Percentiles rank a stretch among this genome's conserved stretches.
phyloP scores from a whole-genome alignment of 306 rosid genomes.

The Bauhinia variegata region DNA sequence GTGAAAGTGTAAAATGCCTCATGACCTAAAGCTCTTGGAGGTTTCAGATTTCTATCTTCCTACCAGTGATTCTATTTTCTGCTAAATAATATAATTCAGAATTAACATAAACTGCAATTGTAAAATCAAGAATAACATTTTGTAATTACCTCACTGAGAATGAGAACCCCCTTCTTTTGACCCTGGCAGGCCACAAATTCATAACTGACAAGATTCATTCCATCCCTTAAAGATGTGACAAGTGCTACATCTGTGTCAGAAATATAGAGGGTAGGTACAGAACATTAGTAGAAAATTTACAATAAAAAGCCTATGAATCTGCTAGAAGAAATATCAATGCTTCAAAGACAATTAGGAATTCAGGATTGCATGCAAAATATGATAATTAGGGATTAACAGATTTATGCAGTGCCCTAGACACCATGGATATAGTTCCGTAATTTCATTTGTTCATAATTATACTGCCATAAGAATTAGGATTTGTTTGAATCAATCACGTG shows the following conservation, averaged over 20 bases:
- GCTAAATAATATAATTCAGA: slow-evolving; percentile 2
- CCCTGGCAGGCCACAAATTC: slow-evolving; percentile 94
- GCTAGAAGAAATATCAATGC: slow-evolving; percentile 8
- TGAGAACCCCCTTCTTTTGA: slow-evolving; percentile 81
- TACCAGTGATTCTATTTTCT: slow-evolving; percentile 7
- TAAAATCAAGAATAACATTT: slow-evolving; percentile 29
- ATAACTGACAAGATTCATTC: slow-evolving; percentile 93
- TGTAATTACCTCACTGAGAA: slow-evolving; percentile 80
- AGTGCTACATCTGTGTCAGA: slow-evolving; percentile 71
- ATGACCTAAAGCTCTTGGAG: neutral
- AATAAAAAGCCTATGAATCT: neutral
- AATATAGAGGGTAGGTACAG: slow-evolving; percentile 14
- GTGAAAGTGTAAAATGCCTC: neutral
- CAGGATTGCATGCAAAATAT: slow-evolving; percentile 23
- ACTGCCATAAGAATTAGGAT: no score
- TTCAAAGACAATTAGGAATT: slow-evolving; percentile 27
- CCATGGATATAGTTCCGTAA: no score
- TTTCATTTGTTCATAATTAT: no score
- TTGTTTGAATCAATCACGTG: no score
- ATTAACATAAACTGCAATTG: slow-evolving; percentile 16
- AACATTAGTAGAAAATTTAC: slow-evolving; percentile 22
- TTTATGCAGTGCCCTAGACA: no score
- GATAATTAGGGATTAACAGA: no score
- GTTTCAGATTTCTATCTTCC: slow-evolving; percentile 12
- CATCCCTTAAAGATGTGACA: slow-evolving; percentile 85